These are phyloP conservation scores for Diaporthe sp. DNA, from an alignment of 2,329 filamentous ascomycete species.

Conservation along the genomic window DNA sequence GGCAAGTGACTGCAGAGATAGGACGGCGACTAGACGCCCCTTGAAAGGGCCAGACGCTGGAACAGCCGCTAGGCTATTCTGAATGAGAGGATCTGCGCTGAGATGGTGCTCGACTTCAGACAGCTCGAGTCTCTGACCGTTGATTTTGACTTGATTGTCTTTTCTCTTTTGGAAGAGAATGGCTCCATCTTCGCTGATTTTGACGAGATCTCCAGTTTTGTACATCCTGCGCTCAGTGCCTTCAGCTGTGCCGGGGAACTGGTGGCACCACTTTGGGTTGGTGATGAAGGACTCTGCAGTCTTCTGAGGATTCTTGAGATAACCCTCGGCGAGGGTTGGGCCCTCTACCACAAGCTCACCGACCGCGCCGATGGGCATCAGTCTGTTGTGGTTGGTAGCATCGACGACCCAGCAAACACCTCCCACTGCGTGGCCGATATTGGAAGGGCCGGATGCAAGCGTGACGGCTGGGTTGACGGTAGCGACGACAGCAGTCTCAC, in stretches of 20 bases:
- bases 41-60: constrained; percentile 16
- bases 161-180: constrained; percentile 70
- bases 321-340: constrained; percentile 73
- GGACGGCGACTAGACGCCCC: constrained; percentile 9
- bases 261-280: constrained; percentile 37
- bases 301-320: constrained; percentile 70
- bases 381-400: constrained; percentile 59
- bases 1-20: constrained; percentile 9
- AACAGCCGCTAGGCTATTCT: background rate
- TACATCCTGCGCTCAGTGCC: constrained; percentile 53
- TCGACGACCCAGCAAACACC: constrained; percentile 61
- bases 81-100: constrained; percentile 45
- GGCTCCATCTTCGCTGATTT: constrained; percentile 65
- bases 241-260: background rate
- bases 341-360: constrained; percentile 70
- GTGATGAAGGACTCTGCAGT: constrained; percentile 70
- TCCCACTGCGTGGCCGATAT: constrained; percentile 21
- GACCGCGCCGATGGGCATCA: constrained; percentile 63
- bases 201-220: constrained; percentile 72
- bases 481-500: background rate
- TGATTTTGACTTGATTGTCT: constrained; percentile 78
- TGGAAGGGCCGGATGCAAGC: background rate
- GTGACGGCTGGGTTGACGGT: background rate
- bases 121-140: constrained; percentile 76
- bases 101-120: constrained; percentile 68